phyloP scores from a whole-genome alignment of 495 filamentous ascomycete genomes.

The Penicillium turbatum region DNA sequence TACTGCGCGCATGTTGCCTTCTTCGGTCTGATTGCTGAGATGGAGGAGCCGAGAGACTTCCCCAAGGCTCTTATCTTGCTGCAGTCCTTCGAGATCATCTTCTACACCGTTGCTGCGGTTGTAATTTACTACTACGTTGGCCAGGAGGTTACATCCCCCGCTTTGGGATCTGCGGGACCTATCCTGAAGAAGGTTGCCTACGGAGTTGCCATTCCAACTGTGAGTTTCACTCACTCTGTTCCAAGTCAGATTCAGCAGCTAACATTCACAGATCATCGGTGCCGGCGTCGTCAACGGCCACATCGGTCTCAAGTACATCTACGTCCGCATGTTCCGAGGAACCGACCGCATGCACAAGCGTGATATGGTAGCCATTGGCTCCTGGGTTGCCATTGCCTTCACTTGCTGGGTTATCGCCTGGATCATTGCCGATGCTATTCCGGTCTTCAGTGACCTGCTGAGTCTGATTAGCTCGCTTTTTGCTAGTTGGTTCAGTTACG shows the following conservation, averaged over 20 bases:
- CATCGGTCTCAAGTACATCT: conserved; percentile 58
- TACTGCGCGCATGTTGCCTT: conserved; percentile 56
- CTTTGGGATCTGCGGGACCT: conserved; percentile 60
- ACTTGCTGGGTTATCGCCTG: conserved; percentile 60
- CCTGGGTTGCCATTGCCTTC: conserved; percentile 56
- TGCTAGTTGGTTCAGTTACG: conserved; percentile 40
- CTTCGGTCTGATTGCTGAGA: conserved; percentile 71
- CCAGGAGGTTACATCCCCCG: conserved; percentile 59
- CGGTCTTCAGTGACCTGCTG: conserved; percentile 65
- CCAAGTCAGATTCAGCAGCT: not conserved
- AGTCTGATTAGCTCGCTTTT: conserved; percentile 40
- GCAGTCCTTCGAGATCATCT: conserved; percentile 56
- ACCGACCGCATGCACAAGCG: conserved; percentile 56
- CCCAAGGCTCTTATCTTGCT: conserved; percentile 59
- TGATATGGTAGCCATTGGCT: conserved; percentile 37
- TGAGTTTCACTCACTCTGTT: not conserved
- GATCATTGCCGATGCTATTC: conserved; percentile 69
- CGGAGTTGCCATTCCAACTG: conserved; percentile 70
- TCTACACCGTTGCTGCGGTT: conserved; percentile 50
- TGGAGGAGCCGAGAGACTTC: conserved; percentile 62
- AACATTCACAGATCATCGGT: conserved; percentile 29
- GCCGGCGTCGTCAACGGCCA: conserved; percentile 57
- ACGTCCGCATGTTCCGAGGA: conserved; percentile 54
- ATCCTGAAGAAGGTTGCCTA: conserved; percentile 65
- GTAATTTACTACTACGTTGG: conserved; percentile 69